Evolutionary conservation across 352 stramenopile species (phyloP), one percentile per base, ranked within the genome.

Genomic region (Pythium sukuiense): DNA sequence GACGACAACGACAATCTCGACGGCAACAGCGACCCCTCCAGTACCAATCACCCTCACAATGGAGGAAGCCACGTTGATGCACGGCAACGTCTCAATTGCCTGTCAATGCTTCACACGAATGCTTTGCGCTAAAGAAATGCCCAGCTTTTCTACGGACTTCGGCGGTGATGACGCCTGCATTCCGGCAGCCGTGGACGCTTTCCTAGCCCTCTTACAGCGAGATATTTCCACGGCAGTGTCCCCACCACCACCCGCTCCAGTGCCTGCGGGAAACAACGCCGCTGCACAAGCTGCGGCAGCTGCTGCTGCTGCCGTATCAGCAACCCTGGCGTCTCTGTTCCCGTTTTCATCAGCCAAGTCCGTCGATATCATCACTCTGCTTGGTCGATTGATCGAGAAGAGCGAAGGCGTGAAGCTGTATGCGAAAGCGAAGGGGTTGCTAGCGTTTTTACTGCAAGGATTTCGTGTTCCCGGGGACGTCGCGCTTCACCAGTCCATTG

Each of bases 301-400:
- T 6, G 59, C 63, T 16, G 67, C 75, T 0, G 76, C 67, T 29
- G 46, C 76, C 11, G 65, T 64, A 39, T 66, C 63, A 43, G 32
- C 58, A 5, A 71, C 57, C 55, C 65, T 63, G n/a, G 59, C 45
- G 5, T 26, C 35, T 5, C 52, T 84, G 1, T 68, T 84, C 6
- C 70, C 72, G 33, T 84, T 85, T 33, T 74, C 46, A 26, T 64
- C 60, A 0, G 52, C 68, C 13, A 74, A 76, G 24, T 74, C 63
- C 14, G 30, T 84, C 14, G 54, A 53, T 11, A 57, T 88, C 3
- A 64, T 89, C 50, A 77, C 74, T 1, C 76, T 72, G 46, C 55
- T 91, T 3, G 83, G 83, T 7, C 80, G 77, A 14, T 80, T 89
- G 67, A 59, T 85, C 0, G 76, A 86, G 26, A 37, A 59, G 13